Percentiles rank a stretch among this genome's conserved stretches.
Evolutionary conservation across 108 stramenopile genomes (phyloP).

Genomic region (Asterionellopsis glacialis): DNA sequence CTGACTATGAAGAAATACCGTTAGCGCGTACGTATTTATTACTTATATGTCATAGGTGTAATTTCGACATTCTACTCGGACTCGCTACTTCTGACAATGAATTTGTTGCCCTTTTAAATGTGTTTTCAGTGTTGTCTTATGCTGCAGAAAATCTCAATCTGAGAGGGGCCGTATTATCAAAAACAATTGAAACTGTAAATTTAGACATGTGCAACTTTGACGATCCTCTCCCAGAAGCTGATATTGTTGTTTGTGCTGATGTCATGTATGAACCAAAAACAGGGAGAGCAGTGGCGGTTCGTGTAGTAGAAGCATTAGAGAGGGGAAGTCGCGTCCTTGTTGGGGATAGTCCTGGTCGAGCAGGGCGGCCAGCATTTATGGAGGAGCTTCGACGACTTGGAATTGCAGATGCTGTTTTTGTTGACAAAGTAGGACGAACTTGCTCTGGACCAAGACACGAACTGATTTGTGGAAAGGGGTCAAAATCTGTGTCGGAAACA

Average conservation of each 20-base stretch:
- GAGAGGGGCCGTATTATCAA: neutral
- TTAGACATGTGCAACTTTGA: conserved; percentile 45
- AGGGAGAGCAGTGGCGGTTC: conserved; percentile 49
- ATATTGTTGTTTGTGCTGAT: conserved; percentile 58
- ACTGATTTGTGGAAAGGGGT: conserved; percentile 48
- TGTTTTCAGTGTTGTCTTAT: too few relatives aligned
- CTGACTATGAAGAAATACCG: conserved; percentile 57
- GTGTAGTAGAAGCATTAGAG: conserved; percentile 43
- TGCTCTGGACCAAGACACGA: conserved; percentile 50
- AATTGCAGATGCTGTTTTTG: conserved; percentile 27
- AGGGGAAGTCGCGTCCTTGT: conserved; percentile 44
- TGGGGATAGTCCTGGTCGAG: conserved; percentile 50
- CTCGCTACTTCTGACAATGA: too few relatives aligned
- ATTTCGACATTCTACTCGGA: too few relatives aligned
- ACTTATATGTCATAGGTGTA: too few relatives aligned
- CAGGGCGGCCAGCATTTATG: conserved; percentile 59
- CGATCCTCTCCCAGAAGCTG: conserved; percentile 24
- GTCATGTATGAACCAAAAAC: conserved; percentile 67
- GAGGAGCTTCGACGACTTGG: conserved; percentile 33
- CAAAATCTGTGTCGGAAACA: conserved; percentile 30
- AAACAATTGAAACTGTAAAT: conserved; percentile 2
- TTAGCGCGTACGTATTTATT: conserved; percentile 4
- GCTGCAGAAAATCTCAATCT: too few relatives aligned
- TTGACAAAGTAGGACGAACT: conserved; percentile 34
- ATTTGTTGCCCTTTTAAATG: too few relatives aligned